These are phyloP conservation scores for Kokia cookei DNA, from an alignment of 441 rosid genomes.

Conservation along the genomic window DNA sequence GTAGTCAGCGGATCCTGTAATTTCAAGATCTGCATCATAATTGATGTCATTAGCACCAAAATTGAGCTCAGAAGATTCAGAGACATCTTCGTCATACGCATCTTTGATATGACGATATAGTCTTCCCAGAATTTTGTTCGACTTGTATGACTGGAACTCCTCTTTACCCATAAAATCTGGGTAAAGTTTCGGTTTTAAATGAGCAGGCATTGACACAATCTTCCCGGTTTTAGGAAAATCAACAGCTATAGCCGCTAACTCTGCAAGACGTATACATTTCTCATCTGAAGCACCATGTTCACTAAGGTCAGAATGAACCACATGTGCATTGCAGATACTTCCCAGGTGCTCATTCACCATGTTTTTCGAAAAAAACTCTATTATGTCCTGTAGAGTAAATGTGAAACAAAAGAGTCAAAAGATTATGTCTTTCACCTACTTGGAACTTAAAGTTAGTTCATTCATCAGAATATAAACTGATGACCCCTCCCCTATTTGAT, in stretches of 20 bases:
- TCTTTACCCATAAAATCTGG: constrained; percentile 94
- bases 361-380: constrained; percentile 66
- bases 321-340: constrained; percentile 77
- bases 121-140: constrained; percentile 69
- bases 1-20: constrained; percentile 50
- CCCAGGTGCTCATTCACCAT: constrained; percentile 75
- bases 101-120: constrained; percentile 62
- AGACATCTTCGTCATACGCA: constrained; percentile 43
- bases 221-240: constrained; percentile 93
- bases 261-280: constrained; percentile 63
- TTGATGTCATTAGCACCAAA: constrained; percentile 36
- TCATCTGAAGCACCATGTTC: constrained; percentile 67
- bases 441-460: background rate
- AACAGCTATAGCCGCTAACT: constrained; percentile 88
- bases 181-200: constrained; percentile 67
- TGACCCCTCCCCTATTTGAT: background rate
- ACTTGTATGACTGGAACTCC: constrained; percentile 58
- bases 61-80: constrained; percentile 33
- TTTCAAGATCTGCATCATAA: constrained; percentile 59
- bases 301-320: constrained; percentile 81
- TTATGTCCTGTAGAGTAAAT: constrained; percentile 56
- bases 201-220: constrained; percentile 57
- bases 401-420: background rate
- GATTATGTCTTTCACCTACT: background rate
- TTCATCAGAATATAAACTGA: background rate